These are phyloP conservation scores for Crithidia bombi DNA, from an alignment of 208 protist genomes.

Conservation along the genomic window DNA sequence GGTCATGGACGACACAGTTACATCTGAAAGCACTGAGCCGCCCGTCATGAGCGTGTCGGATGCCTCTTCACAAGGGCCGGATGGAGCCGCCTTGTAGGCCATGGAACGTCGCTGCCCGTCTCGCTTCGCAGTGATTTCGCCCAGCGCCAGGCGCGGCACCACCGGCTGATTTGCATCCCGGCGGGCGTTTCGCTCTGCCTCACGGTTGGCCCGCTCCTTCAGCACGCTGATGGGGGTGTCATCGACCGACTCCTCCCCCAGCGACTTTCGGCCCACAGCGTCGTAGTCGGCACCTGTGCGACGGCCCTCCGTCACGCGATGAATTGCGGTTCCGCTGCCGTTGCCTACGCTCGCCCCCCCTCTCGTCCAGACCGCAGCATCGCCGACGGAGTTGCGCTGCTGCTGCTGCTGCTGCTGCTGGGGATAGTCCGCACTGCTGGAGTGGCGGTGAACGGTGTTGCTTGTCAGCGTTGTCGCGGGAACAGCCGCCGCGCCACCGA, in stretches of 20 bases:
- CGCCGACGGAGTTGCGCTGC: background rate
- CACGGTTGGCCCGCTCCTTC: slow-evolving; percentile 27
- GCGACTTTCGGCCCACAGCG: background rate
- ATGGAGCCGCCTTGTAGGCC: slow-evolving; percentile 7
- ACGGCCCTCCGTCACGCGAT: slow-evolving; percentile 15
- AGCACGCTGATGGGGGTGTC: slow-evolving; percentile 33
- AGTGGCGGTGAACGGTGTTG: slow-evolving; percentile 8
- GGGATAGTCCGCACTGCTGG: slow-evolving; percentile 3
- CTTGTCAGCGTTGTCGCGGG: slow-evolving; percentile 2
- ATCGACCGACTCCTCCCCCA: slow-evolving; percentile 4
- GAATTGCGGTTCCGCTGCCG: background rate
- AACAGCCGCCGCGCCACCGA: background rate
- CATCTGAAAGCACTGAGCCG: slow-evolving; percentile 21
- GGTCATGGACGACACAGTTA: slow-evolving; percentile 41
- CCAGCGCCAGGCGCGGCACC: slow-evolving; percentile 33
- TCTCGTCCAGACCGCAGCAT: background rate
- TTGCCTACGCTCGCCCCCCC: background rate
- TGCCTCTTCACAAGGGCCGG: background rate
- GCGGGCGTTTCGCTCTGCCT: slow-evolving; percentile 21
- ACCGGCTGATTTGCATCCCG: slow-evolving; percentile 13
- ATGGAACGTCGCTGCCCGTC: slow-evolving; percentile 15
- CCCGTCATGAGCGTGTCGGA: slow-evolving; percentile 8
- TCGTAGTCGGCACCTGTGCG: slow-evolving; percentile 13
- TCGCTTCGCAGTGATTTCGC: slow-evolving; percentile 25
- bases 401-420: slow-evolving; percentile 9